These are phyloP conservation scores for Boletus insuetus DNA, from an alignment of 768 basidiomycete genomes.

Conservation along the genomic window DNA sequence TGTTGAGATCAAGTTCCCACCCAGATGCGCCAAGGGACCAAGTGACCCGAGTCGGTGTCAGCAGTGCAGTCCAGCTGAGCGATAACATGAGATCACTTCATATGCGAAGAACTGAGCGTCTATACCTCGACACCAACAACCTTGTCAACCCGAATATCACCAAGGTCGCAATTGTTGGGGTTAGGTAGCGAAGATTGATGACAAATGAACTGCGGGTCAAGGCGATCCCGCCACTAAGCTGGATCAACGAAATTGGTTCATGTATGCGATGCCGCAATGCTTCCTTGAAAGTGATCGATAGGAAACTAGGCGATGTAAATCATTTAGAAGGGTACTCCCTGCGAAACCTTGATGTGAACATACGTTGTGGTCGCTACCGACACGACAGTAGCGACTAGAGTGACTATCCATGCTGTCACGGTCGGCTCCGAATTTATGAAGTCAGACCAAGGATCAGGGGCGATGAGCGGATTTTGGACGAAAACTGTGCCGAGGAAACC, in stretches of 20 bases:
- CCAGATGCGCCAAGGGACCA: neutral
- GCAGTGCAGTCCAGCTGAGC: constrained; percentile 13
- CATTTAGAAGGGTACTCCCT: neutral
- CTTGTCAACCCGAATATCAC: constrained; percentile 7
- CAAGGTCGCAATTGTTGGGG: neutral
- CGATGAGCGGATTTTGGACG: neutral
- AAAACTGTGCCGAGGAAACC: neutral
- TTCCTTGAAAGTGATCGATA: constrained; percentile 13
- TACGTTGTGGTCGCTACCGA: neutral
- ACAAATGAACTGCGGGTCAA: neutral
- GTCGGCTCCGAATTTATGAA: neutral
- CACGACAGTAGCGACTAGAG: neutral
- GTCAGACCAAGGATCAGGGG: neutral
- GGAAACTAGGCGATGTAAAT: neutral
- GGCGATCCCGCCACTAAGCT: constrained; percentile 10
- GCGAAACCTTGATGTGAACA: neutral
- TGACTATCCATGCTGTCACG: neutral
- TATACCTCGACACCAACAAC: constrained; percentile 19
- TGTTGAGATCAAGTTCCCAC: constrained; percentile 7
- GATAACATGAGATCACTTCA: neutral
- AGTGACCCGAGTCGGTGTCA: constrained; percentile 4
- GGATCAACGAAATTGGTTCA: constrained; percentile 8
- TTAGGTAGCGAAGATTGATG: neutral
- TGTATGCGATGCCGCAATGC: constrained; percentile 15
- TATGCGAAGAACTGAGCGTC: neutral